Base-by-base conservation (phyloP, 129 eudicot species). In the Chrysanthemum seticuspe region DNA sequence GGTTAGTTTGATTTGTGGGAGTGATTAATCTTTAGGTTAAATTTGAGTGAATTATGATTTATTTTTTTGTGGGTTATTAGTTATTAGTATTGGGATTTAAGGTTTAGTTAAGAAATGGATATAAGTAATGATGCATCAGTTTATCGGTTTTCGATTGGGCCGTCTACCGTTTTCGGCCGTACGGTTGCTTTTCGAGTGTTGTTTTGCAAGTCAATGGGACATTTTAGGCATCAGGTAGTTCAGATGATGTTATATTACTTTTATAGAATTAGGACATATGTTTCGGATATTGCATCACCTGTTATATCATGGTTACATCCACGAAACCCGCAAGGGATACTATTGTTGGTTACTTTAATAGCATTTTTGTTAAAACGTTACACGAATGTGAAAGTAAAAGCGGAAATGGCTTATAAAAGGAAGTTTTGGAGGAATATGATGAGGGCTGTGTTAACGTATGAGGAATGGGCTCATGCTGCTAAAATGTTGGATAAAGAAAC, bases 391-490 rank as follows among this genome's bases (percentile, higher is more conserved):
- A 94, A 94, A 73, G 51, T 60, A 57, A 86, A 79, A 74, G 99
- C 96, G 0, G 97, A 90, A 74, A 85, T 94, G 96, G 99, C 97
- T 2, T 94, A 90, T 68, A 77, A 87, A 63, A 84, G 96, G 63
- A 94, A 90, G 23, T 94, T 90, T 79, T 94, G 99, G 99, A 79
- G 97, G 76, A 94, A 94, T 70, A 90, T 86, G 96, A 94, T 90
- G 97, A 85, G 89, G 67, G 67, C 85, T 11, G 99, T 97, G 2
- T 72, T 90, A 52, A 94, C 91, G 13, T 94, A 94, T 73, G 99
- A 94, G 74, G 97, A 94, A 75, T 94, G 97, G 97, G 92, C 99
- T 63, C 99, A 94, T 71, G 96, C 99, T n/a, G 96, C 99, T 55
- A 90, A 85, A 74, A 94, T 94, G 99, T 76, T 94, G 18, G 99